Conservation (phyloP, 2,329 filamentous ascomycete genomes). For the Fonsecaea nubica region DNA sequence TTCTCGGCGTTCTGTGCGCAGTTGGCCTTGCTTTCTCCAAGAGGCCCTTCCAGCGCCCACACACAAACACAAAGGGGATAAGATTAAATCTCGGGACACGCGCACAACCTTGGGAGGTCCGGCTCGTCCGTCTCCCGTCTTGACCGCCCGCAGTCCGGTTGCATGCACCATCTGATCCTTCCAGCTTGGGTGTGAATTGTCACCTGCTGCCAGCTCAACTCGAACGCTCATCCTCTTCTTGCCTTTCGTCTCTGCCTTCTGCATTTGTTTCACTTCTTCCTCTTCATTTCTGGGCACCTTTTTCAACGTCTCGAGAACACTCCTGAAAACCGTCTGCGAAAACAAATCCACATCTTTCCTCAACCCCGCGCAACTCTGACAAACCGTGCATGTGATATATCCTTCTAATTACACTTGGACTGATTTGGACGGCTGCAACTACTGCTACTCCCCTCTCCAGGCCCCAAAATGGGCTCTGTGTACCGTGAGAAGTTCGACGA, state of each 20-base stretch:
- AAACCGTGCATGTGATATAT: constrained; percentile 5
- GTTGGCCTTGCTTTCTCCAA: constrained; percentile 8
- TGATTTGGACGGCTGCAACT: background rate
- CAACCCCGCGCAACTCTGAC: background rate
- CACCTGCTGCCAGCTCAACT: constrained; percentile 28
- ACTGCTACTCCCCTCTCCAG: background rate
- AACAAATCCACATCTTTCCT: background rate
- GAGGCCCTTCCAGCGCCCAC: background rate
- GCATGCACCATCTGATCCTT: constrained; percentile 31
- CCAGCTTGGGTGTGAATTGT: constrained; percentile 16
- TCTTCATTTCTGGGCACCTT: constrained; percentile 27
- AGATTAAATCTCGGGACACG: constrained; percentile 9
- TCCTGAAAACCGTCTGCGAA: background rate
- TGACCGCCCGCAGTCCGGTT: constrained; percentile 3
- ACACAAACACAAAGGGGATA: background rate
- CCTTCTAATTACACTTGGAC: background rate
- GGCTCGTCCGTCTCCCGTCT: constrained; percentile 22
- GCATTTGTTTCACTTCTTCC: constrained; percentile 14
- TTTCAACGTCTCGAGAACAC: background rate
- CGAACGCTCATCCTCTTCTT: constrained; percentile 26
- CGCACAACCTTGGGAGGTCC: constrained; percentile 14
- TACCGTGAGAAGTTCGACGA: constrained; percentile 53
- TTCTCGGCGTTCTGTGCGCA: constrained; percentile 4
- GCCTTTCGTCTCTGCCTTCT: constrained; percentile 10
- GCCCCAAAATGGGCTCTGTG: constrained; percentile 36